Conservation (phyloP, 2,329 filamentous ascomycete genomes). For the Colletotrichum eleusines region DNA sequence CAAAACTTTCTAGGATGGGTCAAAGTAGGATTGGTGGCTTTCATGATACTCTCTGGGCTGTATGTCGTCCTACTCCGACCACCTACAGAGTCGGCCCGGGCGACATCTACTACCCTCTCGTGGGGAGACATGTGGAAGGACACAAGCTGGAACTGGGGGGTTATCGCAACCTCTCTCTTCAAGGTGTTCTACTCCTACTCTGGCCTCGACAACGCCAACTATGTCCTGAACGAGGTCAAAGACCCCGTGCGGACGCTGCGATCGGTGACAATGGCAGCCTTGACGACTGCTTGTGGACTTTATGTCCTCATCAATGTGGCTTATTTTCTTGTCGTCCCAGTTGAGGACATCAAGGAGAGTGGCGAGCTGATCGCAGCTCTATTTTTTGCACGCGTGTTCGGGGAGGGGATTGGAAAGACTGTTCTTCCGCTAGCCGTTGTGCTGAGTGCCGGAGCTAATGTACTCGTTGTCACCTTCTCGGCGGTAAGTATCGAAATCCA, state of each 20-base stretch:
- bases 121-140: slow-evolving; percentile 72
- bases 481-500: slow-evolving; percentile 58
- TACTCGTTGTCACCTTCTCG: slow-evolving; percentile 79
- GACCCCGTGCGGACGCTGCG: slow-evolving; percentile 75
- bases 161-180: slow-evolving; percentile 75
- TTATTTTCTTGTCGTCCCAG: slow-evolving; percentile 73
- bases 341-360: slow-evolving; percentile 74
- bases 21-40: slow-evolving; percentile 70
- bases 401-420: slow-evolving; percentile 65
- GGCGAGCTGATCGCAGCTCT: slow-evolving; percentile 76
- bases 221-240: slow-evolving; percentile 78
- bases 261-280: slow-evolving; percentile 69
- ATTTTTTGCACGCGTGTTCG: slow-evolving; percentile 75
- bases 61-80: slow-evolving; percentile 67
- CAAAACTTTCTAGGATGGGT: slow-evolving; percentile 74
- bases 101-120: slow-evolving; percentile 41
- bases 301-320: slow-evolving; percentile 76
- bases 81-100: slow-evolving; percentile 8
- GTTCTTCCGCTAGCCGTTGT: slow-evolving; percentile 75
- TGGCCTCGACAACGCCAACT: slow-evolving; percentile 75
- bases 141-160: slow-evolving; percentile 77
- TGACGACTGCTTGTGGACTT: slow-evolving; percentile 71
- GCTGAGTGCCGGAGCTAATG: slow-evolving; percentile 76
- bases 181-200: slow-evolving; percentile 79
- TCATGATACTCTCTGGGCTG: slow-evolving; percentile 71